Conservation (phyloP, 2,329 filamentous ascomycete genomes). For the Fusarium agapanthi region DNA sequence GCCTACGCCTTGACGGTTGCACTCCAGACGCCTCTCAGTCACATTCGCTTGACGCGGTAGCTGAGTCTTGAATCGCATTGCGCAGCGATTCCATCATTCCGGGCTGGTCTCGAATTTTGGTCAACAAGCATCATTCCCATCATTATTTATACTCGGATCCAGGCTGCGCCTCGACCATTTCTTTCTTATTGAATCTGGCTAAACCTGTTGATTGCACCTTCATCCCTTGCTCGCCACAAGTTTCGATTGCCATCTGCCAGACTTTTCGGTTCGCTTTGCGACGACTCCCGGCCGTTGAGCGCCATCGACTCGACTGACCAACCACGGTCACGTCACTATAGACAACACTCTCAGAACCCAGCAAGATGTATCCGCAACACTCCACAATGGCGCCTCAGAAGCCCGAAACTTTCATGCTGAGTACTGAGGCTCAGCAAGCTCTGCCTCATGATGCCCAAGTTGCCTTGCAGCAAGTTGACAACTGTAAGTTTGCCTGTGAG, state of each 20-base stretch:
- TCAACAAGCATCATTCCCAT: constrained; percentile 40
- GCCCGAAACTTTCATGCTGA: constrained; percentile 98
- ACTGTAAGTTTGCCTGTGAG: constrained; percentile 68
- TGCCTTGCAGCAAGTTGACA: constrained; percentile 97
- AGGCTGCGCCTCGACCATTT: constrained; percentile 49
- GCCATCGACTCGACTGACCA: constrained; percentile 38
- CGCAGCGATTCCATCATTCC: constrained; percentile 46
- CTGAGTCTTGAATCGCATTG: constrained; percentile 46
- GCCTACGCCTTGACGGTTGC: constrained; percentile 54
- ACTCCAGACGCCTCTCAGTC: constrained; percentile 44
- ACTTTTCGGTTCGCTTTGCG: constrained; percentile 22
- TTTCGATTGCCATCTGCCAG: constrained; percentile 22
- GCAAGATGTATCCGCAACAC: constrained; percentile 81
- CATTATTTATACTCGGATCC: constrained; percentile 37
- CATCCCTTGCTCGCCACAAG: not conserved
- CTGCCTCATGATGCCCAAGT: constrained; percentile 96
- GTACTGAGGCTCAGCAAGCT: constrained; percentile 94
- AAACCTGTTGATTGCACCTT: constrained; percentile 10
- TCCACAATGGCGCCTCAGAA: constrained; percentile 92
- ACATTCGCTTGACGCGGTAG: constrained; percentile 58
- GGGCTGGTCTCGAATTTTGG: constrained; percentile 60
- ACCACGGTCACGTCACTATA: constrained; percentile 39
- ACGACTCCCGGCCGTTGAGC: constrained; percentile 22
- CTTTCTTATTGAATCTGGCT: constrained; percentile 14
- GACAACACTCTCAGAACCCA: constrained; percentile 36